phyloP scores from a whole-genome alignment of 1,139 yeast species.

The Magnusiomyces starmeri region DNA sequence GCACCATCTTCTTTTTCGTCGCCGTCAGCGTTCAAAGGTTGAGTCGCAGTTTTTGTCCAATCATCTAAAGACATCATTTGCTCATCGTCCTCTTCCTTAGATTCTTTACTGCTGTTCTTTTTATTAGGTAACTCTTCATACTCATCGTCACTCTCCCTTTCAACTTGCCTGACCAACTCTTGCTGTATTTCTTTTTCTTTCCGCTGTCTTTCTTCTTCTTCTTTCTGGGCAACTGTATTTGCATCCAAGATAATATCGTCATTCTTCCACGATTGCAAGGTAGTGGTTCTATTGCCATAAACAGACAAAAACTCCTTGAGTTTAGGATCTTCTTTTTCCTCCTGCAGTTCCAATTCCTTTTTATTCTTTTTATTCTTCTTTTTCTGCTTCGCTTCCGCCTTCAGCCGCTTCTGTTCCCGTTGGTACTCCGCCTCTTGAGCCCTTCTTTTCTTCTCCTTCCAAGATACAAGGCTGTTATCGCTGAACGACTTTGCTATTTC shows the following conservation, averaged over 20 bases:
- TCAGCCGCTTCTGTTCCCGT: slow-evolving; percentile 13
- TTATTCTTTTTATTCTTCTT: slow-evolving; percentile 51
- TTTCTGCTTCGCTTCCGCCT: slow-evolving; percentile 26
- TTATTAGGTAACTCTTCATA: slow-evolving; percentile 23
- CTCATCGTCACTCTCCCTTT: slow-evolving; percentile 27
- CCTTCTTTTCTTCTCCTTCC: slow-evolving; percentile 57
- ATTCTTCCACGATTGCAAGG: slow-evolving; percentile 65
- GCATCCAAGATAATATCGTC: slow-evolving; percentile 47
- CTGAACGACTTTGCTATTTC: slow-evolving; percentile 80
- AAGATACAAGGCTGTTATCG: slow-evolving; percentile 69
- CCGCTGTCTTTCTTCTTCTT: slow-evolving; percentile 10
- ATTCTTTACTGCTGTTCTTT: background rate
- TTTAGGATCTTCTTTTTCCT: slow-evolving; percentile 44
- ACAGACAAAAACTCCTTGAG: slow-evolving; percentile 76
- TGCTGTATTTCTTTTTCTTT: slow-evolving; percentile 8
- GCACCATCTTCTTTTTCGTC: slow-evolving; percentile 34
- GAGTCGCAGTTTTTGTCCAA: slow-evolving; percentile 14
- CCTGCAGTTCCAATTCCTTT: slow-evolving; percentile 22
- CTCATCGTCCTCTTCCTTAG: slow-evolving; percentile 22
- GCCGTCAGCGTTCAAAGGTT: slow-evolving; percentile 19
- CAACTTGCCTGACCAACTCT: slow-evolving; percentile 16
- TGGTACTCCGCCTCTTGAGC: slow-evolving; percentile 21
- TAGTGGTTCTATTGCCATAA: slow-evolving; percentile 64
- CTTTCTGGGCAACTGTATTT: slow-evolving; percentile 17
- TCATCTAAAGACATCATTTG: slow-evolving; percentile 17